Conservation (phyloP, 202 grass and related monocot genomes). For the Panicum hallii region DNA sequence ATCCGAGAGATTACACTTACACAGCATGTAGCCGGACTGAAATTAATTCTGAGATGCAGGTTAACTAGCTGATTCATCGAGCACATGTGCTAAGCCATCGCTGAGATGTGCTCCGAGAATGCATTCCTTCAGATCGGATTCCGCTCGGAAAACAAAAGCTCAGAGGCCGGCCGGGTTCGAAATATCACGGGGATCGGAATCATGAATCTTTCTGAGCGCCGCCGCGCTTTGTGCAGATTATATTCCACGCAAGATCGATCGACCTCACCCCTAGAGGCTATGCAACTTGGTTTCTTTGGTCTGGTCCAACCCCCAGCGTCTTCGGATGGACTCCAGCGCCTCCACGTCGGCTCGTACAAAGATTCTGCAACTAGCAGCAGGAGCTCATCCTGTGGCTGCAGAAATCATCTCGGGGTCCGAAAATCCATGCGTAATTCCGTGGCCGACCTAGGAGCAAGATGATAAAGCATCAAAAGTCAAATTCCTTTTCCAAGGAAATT, state of each 20-base stretch:
- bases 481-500: constrained; percentile 52
- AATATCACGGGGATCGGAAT: constrained; percentile 42
- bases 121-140: neutral
- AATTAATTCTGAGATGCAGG: too few species aligned
- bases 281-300: neutral
- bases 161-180: neutral
- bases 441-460: constrained; percentile 34
- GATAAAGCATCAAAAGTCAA: constrained; percentile 30
- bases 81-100: constrained; percentile 12
- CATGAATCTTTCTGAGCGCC: neutral
- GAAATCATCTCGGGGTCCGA: constrained; percentile 12
- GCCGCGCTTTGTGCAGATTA: constrained; percentile 46
- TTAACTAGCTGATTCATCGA: neutral
- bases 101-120: neutral
- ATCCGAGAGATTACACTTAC: neutral
- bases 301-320: constrained; percentile 30
- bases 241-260: constrained; percentile 44
- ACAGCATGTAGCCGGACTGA: neutral
- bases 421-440: constrained; percentile 33
- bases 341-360: constrained; percentile 40
- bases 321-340: constrained; percentile 16
- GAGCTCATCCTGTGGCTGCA: constrained; percentile 6
- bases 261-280: neutral
- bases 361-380: neutral
- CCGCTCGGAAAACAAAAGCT: neutral